Percentiles rank a stretch among this genome's conserved stretches.
Evolutionary conservation across 805 yeast species (phyloP).

Genomic region (Clavispora phyllophila): DNA sequence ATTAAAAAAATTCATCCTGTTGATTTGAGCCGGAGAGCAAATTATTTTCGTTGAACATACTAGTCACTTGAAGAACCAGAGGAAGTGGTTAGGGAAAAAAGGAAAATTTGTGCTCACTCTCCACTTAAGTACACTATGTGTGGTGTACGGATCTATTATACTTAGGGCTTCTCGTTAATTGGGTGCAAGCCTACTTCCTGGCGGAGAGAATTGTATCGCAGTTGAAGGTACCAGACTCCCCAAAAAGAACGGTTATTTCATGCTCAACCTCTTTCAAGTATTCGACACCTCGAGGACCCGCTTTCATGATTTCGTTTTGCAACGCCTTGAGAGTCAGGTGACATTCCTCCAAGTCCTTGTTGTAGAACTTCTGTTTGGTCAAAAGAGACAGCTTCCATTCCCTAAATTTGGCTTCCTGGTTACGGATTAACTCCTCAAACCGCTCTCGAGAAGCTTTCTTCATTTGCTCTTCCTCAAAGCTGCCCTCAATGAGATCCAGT

Average conservation of each 20-base stretch:
- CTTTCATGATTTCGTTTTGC: slow-evolving; percentile 21
- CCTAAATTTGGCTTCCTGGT: slow-evolving; percentile 54
- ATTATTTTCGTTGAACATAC: background rate
- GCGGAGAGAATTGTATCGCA: background rate
- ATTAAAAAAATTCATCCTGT: slow-evolving; percentile 35
- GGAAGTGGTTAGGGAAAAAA: background rate
- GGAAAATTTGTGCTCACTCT: background rate
- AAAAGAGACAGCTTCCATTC: slow-evolving; percentile 57
- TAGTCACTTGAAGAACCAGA: background rate
- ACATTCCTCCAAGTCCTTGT: slow-evolving; percentile 46
- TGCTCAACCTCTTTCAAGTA: background rate
- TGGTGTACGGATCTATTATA: background rate
- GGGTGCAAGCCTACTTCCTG: background rate
- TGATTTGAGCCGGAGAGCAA: background rate
- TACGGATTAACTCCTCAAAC: slow-evolving; percentile 30
- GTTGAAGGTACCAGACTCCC: background rate
- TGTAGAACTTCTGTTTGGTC: slow-evolving; percentile 51
- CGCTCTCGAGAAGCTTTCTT: slow-evolving; percentile 5
- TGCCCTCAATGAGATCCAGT: slow-evolving; percentile 15
- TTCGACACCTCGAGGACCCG: background rate
- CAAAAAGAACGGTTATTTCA: background rate
- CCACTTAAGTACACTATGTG: background rate
- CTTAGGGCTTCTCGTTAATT: background rate
- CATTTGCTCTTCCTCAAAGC: slow-evolving; percentile 18
- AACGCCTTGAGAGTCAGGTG: slow-evolving; percentile 33